Evolutionary conservation across 768 basidiomycete genomes (phyloP).

Genomic region (Kwoniella pini): DNA sequence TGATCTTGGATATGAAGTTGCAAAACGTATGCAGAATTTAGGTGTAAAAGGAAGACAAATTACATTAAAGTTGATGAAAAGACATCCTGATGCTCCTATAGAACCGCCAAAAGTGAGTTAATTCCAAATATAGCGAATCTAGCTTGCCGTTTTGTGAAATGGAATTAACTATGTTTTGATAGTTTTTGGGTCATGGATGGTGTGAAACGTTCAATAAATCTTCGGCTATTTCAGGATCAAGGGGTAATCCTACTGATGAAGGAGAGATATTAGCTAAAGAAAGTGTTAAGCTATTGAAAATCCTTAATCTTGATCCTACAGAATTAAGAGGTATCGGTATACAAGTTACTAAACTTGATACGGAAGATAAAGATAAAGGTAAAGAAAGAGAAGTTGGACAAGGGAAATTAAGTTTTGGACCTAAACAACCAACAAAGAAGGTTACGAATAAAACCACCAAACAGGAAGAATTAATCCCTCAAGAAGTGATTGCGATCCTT

Average conservation of each 20-base stretch:
- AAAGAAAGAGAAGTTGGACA: constrained; percentile 60
- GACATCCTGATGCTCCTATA: constrained; percentile 78
- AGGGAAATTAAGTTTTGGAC: constrained; percentile 62
- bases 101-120: constrained; percentile 82
- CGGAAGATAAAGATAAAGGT: constrained; percentile 53
- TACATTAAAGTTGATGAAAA: constrained; percentile 84
- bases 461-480: too few relatives aligned
- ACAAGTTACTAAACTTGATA: constrained; percentile 84
- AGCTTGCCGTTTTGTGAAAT: too few relatives aligned
- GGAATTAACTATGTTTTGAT: constrained; percentile 10
- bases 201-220: constrained; percentile 83
- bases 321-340: constrained; percentile 92
- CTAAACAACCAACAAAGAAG: not conserved
- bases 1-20: constrained; percentile 75
- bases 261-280: constrained; percentile 69
- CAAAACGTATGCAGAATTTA: constrained; percentile 67
- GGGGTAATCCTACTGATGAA: constrained; percentile 67
- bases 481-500: too few relatives aligned
- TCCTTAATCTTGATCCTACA: constrained; percentile 73
- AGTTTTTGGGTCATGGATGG: constrained; percentile 90
- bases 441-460: too few relatives aligned
- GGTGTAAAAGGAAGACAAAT: constrained; percentile 71
- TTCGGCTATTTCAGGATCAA: constrained; percentile 63
- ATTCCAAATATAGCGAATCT: too few relatives aligned
- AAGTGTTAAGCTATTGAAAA: constrained; percentile 72